Evolutionary conservation across 2,329 filamentous ascomycete species (phyloP).

Genomic region (Alternaria infectoria): DNA sequence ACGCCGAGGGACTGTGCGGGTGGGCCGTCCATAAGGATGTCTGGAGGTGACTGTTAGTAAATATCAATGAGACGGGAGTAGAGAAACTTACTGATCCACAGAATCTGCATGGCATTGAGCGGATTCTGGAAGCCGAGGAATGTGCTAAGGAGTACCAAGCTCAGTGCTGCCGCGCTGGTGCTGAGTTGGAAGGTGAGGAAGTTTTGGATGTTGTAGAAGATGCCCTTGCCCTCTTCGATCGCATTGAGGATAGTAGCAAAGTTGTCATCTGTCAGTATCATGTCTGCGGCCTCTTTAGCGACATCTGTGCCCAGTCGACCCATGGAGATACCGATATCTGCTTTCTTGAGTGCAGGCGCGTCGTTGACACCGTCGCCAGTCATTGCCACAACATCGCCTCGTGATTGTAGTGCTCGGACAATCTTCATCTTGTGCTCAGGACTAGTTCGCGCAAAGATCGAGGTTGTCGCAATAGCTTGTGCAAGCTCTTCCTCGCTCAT

Average conservation of each 20-base stretch:
- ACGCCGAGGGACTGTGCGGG: slow-evolving; percentile 97
- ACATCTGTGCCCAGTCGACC: slow-evolving; percentile 94
- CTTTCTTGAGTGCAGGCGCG: slow-evolving; percentile 93
- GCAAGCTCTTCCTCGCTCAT: slow-evolving; percentile 88
- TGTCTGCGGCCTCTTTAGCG: slow-evolving; percentile 93
- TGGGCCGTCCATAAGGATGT: slow-evolving; percentile 99
- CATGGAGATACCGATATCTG: slow-evolving; percentile 98
- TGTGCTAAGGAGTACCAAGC: slow-evolving; percentile 89
- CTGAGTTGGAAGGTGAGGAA: slow-evolving; percentile 98
- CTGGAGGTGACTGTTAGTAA: slow-evolving; percentile 56
- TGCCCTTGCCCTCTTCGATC: slow-evolving; percentile 98
- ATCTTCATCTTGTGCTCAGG: slow-evolving; percentile 99
- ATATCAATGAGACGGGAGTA: neutral
- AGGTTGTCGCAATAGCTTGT: slow-evolving; percentile 83
- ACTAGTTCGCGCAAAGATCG: slow-evolving; percentile 94
- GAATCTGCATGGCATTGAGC: slow-evolving; percentile 98
- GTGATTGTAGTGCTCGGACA: slow-evolving; percentile 84
- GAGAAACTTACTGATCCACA: slow-evolving; percentile 89
- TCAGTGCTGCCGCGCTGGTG: slow-evolving; percentile 91
- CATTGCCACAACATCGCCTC: slow-evolving; percentile 98
- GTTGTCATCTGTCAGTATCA: slow-evolving; percentile 89
- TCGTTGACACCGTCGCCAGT: slow-evolving; percentile 98
- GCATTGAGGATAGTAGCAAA: slow-evolving; percentile 91
- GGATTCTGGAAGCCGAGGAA: slow-evolving; percentile 93
- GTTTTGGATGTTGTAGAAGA: slow-evolving; percentile 99